Evolutionary conservation across 2,329 filamentous ascomycete species (phyloP), one percentile per base, ranked within the genome.

Genomic region (Penicillium verrucosum): DNA sequence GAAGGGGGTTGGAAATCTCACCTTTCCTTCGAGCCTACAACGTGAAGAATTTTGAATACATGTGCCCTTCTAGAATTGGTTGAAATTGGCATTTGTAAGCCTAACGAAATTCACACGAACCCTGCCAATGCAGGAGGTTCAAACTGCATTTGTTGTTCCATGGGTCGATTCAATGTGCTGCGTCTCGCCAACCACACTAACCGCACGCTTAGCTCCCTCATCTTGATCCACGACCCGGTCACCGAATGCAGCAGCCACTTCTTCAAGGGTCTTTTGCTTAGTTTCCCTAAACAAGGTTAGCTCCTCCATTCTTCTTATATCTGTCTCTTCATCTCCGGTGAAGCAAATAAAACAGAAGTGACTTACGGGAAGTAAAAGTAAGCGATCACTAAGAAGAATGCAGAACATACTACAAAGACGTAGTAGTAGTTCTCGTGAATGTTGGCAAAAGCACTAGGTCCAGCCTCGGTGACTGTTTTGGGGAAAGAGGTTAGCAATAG

Each of bases 381-480:
- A 0, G 79, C 81, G 25, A 83, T 60, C 2, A 76, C 68, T 0
- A 83, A 64, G 69, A 83, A 85, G 69, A 83, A 78, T 1, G 71
- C 27, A 2, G 79, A 78, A 61, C 81, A 84, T 5, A 63, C 78
- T 2, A 84, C 81, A 58, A 85, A 85, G 18, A 85, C 82, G 58
- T 84, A 85, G 66, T 85, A 85, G 66, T 84, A 85, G 60, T 84
- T 85, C 61, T 85, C 78, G n/a, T 75, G 66, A 51, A 85, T 85
- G 42, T 77, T 82, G 14, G 80, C 79, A 61, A 85, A 84, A 0
- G 82, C 82, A 50, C 75, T 82, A 0, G 82, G 82, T 0, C 81
- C 82, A 7, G 80, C 80, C 66, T 82, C 79, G 50, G 80, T 82
- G 61, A 82, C 75, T 71, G 49, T 37, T 16, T 50, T 21, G 45